Conservation (phyloP, 2,329 filamentous ascomycete species). For the Botryosphaeria dothidea region DNA sequence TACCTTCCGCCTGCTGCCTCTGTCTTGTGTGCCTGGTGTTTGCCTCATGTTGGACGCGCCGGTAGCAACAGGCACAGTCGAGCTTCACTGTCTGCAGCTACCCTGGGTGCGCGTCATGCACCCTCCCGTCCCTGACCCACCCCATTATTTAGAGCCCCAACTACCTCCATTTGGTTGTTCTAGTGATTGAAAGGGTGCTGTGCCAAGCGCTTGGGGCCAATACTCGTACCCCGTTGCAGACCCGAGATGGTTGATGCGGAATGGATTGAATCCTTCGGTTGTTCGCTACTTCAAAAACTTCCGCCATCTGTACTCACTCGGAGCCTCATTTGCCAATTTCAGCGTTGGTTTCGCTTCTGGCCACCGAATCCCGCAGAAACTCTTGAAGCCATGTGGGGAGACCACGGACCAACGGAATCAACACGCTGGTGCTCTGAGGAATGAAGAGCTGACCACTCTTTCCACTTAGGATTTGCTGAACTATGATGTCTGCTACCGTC, state of each 20-base stretch:
- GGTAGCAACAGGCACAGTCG: not conserved
- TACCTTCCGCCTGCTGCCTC: not conserved
- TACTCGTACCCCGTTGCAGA: not conserved
- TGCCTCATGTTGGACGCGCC: not conserved
- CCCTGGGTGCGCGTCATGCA: not conserved
- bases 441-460: constrained; percentile 29
- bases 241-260: not conserved
- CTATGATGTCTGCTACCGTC: constrained; percentile 28
- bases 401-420: constrained; percentile 32
- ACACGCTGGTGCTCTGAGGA: constrained; percentile 24
- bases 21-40: constrained; percentile 6
- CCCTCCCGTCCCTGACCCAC: not conserved
- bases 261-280: not conserved
- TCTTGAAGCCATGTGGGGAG: constrained; percentile 32
- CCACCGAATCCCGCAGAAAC: constrained; percentile 22
- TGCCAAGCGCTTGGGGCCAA: not conserved
- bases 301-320: not conserved
- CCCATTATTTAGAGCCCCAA: not conserved
- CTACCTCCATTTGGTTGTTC: not conserved
- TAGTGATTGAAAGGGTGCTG: not conserved
- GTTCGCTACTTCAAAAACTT: not conserved
- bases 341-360: not conserved
- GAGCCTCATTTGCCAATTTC: not conserved
- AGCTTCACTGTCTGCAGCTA: not conserved
- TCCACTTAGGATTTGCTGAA: constrained; percentile 29